Evolutionary conservation across 305 asterid species (phyloP).

Genomic region (Solanum aculeatissimum): DNA sequence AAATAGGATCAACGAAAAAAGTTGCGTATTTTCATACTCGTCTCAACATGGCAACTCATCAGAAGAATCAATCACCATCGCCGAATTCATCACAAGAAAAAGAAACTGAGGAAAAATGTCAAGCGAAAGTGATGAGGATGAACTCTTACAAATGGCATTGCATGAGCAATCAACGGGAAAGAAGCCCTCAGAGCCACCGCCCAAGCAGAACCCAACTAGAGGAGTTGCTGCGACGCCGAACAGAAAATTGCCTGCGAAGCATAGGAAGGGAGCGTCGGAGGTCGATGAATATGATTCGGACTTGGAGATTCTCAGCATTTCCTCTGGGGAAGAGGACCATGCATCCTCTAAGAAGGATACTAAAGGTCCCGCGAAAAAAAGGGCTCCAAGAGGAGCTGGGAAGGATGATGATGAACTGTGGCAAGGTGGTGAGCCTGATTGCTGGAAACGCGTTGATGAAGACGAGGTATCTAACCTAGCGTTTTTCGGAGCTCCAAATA

Average conservation of each 20-base stretch:
- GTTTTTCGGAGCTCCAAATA: neutral
- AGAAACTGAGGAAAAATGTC: slow-evolving; percentile 34
- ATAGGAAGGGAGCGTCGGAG: slow-evolving; percentile 29
- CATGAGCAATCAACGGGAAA: slow-evolving; percentile 79
- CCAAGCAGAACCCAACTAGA: slow-evolving; percentile 50
- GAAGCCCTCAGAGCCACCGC: slow-evolving; percentile 39
- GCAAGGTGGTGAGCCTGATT: slow-evolving; percentile 87
- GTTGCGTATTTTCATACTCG: neutral
- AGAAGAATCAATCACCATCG: neutral
- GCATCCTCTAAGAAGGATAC: slow-evolving; percentile 11
- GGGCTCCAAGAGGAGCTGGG: slow-evolving; percentile 29
- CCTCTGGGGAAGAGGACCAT: slow-evolving; percentile 85
- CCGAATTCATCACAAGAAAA: neutral
- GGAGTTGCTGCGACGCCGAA: slow-evolving; percentile 7
- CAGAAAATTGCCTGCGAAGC: neutral
- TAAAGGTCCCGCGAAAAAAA: slow-evolving; percentile 20
- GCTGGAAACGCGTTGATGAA: slow-evolving; percentile 95
- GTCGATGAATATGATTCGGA: slow-evolving; percentile 76
- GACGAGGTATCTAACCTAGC: slow-evolving; percentile 44
- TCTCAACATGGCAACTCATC: neutral
- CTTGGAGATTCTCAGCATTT: slow-evolving; percentile 88
- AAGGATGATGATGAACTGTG: slow-evolving; percentile 63
- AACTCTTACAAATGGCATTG: slow-evolving; percentile 88
- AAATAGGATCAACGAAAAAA: neutral
- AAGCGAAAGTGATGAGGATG: slow-evolving; percentile 84